Base-by-base conservation (phyloP, 2,329 filamentous ascomycete genomes). In the Chrysoporthe puriensis region DNA sequence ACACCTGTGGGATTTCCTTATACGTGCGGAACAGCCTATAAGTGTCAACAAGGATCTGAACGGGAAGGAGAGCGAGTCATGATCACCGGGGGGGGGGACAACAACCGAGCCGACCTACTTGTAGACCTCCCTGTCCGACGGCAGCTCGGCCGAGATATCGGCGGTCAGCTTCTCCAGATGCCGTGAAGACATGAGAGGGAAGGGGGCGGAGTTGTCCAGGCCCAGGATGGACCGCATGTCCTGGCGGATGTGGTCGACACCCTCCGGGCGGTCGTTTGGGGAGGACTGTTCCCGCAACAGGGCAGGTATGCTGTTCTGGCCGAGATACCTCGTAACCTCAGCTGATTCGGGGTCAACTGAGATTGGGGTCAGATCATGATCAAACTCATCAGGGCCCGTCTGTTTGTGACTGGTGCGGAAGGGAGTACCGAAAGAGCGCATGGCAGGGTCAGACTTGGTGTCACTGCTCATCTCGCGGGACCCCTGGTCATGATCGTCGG, bases 241-340 rank as follows among this genome's bases (percentile, higher is more conserved):
- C 72, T 85, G 84, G 63, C 88, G 85, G 63, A 90, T 88, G 71
- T 78, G 70, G 66, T 86, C 86, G 73, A 84, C 81, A 59, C 81
- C 83, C 64, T 85, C 81, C 66, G 81, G 82, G 67, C 84, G 82
- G 65, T 85, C 83, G 70, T 80, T 83, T 50, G 84, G 78, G 2
- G 84, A 83, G 2, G 85, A 83, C 73, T 89, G 88, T 73, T 90
- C 88, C 68, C 87, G 83, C 50, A 90, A 79, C 46, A 90, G 78
- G n/a, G 87, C 88, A 8, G 88, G 88, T 65, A 90, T 90, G 74
- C 87, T 90, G 76, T 90, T 90, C 73, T 90, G 86, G 40, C 88
- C 88, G 44, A 90, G 82, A 75, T 90, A 90, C 54, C 88, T 83
- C 59, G 87, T 85, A 61, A 82, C 80, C 67, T 86, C 84, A 64